A percentile compares a stretch with the other conserved stretches of the same genome.
Conservation (phyloP, 495 filamentous ascomycete genomes). For the Penicillium silybi region DNA sequence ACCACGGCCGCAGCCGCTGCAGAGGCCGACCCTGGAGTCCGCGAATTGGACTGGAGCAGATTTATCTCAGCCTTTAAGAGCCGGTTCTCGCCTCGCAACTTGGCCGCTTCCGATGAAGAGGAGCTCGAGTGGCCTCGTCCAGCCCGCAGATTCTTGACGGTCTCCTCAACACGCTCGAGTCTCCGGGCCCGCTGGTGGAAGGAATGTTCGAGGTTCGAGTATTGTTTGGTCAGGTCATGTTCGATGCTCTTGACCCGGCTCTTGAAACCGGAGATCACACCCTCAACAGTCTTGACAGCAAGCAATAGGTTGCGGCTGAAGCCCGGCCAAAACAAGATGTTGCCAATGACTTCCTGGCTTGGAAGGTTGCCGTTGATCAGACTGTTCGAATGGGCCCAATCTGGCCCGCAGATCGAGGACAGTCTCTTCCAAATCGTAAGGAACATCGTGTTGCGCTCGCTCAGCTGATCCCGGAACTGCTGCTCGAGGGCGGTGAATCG, state of each 20-base stretch:
- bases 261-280: slow-evolving; percentile 76
- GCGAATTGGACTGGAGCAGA: slow-evolving; percentile 55
- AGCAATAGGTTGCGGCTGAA: slow-evolving; percentile 85
- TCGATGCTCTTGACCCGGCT: slow-evolving; percentile 77
- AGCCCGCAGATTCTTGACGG: slow-evolving; percentile 52
- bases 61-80: slow-evolving; percentile 80
- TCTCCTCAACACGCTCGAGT: slow-evolving; percentile 79
- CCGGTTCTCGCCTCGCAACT: slow-evolving; percentile 75
- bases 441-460: slow-evolving; percentile 83
- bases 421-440: slow-evolving; percentile 84
- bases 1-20: slow-evolving; percentile 23
- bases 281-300: slow-evolving; percentile 85
- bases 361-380: slow-evolving; percentile 84
- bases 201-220: slow-evolving; percentile 77
- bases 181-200: slow-evolving; percentile 76
- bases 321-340: slow-evolving; percentile 68
- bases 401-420: slow-evolving; percentile 77
- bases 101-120: slow-evolving; percentile 56
- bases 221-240: slow-evolving; percentile 83
- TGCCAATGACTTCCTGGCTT: slow-evolving; percentile 71
- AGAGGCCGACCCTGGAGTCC: slow-evolving; percentile 27
- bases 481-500: slow-evolving; percentile 69
- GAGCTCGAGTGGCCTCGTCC: slow-evolving; percentile 44
- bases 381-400: slow-evolving; percentile 88
- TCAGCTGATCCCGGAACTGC: slow-evolving; percentile 77